A percentile compares a stretch with the other conserved stretches of the same genome.
Evolutionary conservation across 345 rosid species (phyloP).

Genomic region (Populus nigra): DNA sequence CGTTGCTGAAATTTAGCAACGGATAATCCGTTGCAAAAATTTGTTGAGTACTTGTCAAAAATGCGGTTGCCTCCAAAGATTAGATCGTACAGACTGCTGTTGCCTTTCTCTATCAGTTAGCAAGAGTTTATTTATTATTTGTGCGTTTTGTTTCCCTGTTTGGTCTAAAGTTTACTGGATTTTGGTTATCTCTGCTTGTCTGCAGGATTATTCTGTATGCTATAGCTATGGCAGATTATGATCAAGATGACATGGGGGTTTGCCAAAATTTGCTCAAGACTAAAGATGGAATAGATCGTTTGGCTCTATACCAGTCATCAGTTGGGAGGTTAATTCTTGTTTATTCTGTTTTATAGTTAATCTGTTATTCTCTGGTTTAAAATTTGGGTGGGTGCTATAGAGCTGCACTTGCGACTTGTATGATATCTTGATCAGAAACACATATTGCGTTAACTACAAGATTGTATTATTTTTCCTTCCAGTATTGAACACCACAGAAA

Average conservation of each 20-base stretch:
- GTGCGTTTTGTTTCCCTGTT: background rate
- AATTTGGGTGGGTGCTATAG: background rate
- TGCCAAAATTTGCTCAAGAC: constrained; percentile 53
- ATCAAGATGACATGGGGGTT: constrained; percentile 52
- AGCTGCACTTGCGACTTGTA: background rate
- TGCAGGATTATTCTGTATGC: constrained; percentile 73
- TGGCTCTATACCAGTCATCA: constrained; percentile 70
- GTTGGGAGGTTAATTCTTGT: constrained; percentile 61
- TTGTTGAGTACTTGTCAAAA: constrained; percentile 66
- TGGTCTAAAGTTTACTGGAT: background rate
- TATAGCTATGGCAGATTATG: constrained; percentile 74
- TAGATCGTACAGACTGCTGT: constrained; percentile 56
- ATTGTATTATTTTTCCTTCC: background rate
- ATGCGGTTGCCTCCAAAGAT: constrained; percentile 70
- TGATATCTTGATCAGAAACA: background rate
- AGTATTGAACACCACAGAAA: background rate
- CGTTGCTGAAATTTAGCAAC: too few relatives aligned
- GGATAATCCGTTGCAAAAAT: background rate
- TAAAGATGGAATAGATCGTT: constrained; percentile 67
- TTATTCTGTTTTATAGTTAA: background rate
- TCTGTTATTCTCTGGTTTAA: background rate
- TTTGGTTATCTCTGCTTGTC: background rate
- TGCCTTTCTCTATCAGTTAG: constrained; percentile 26
- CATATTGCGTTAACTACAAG: background rate
- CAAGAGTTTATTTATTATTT: constrained; percentile 25